Conservation (phyloP, 2,329 filamentous ascomycete species). For the Curvularia verruculosa region DNA sequence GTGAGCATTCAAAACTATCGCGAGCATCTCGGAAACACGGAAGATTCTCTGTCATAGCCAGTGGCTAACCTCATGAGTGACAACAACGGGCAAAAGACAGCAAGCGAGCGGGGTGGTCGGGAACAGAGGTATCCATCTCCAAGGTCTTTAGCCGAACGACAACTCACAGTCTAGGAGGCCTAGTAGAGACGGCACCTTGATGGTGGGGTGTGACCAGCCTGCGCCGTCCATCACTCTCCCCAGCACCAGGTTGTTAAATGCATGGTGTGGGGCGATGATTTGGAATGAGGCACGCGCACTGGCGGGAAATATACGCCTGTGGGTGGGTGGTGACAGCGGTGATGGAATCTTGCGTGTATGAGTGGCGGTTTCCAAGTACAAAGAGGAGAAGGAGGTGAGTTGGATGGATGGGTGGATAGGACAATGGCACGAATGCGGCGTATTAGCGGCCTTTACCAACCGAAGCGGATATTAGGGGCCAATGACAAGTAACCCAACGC, state of each 20-base stretch:
- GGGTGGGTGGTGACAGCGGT: slow-evolving; percentile 17
- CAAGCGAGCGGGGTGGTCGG: slow-evolving; percentile 8
- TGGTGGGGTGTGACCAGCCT: slow-evolving; percentile 11
- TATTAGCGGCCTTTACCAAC: slow-evolving; percentile 33
- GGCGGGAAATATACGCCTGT: not conserved
- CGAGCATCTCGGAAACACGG: not conserved
- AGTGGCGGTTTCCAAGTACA: slow-evolving; percentile 5
- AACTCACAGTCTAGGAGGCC: slow-evolving; percentile 15
- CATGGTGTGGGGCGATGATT: slow-evolving; percentile 13
- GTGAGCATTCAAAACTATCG: not conserved
- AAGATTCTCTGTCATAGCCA: not conserved
- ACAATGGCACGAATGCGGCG: slow-evolving; percentile 14
- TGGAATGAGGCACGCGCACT: slow-evolving; percentile 3
- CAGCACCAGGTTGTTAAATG: not conserved
- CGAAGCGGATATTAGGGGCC: slow-evolving; percentile 24
- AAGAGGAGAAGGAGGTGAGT: slow-evolving; percentile 11
- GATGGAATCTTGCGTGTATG: slow-evolving; percentile 3
- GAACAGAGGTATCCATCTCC: slow-evolving; percentile 1
- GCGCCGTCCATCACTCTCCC: not conserved
- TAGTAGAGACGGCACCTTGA: slow-evolving; percentile 6
- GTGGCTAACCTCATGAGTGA: slow-evolving; percentile 1
- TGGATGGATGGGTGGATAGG: slow-evolving; percentile 14
- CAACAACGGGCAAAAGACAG: slow-evolving; percentile 6
- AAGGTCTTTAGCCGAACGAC: slow-evolving; percentile 23
- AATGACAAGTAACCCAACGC: slow-evolving; percentile 21